These are phyloP conservation scores for Berberis thunbergii DNA, from an alignment of 164 flowering plant genomes.

Conservation along the genomic window DNA sequence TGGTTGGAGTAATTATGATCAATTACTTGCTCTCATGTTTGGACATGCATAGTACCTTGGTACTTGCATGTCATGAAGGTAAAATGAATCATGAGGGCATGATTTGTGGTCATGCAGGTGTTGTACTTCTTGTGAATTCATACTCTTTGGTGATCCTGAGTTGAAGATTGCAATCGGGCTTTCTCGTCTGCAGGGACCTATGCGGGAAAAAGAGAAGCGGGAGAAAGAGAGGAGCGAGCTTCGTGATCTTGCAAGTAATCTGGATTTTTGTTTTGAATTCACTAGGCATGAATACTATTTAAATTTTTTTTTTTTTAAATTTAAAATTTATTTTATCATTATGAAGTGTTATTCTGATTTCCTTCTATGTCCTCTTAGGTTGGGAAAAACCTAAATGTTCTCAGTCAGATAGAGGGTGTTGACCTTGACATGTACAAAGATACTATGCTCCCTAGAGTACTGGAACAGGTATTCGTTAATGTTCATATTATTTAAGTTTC, in stretches of 20 bases:
- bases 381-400: slow-evolving; percentile 94
- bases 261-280: too few relatives aligned
- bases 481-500: too few relatives aligned
- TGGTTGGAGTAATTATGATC: slow-evolving; percentile 27
- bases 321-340: not conserved
- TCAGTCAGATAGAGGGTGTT: too few relatives aligned
- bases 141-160: slow-evolving; percentile 82
- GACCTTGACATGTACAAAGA: too few relatives aligned
- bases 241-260: slow-evolving; percentile 80
- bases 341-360: not conserved
- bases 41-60: slow-evolving; percentile 38
- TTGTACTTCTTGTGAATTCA: slow-evolving; percentile 73
- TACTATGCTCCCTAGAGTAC: too few relatives aligned
- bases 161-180: slow-evolving; percentile 84
- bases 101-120: slow-evolving; percentile 77
- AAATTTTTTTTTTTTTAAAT: slow-evolving; percentile 4
- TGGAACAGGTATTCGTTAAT: too few relatives aligned
- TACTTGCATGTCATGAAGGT: slow-evolving; percentile 51
- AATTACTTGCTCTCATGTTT: slow-evolving; percentile 29
- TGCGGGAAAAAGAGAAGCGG: slow-evolving; percentile 78
- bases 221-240: slow-evolving; percentile 98
- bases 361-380: slow-evolving; percentile 36
- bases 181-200: slow-evolving; percentile 99
- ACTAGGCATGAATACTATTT: too few relatives aligned
- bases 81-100: slow-evolving; percentile 61